Percentiles rank a stretch among this genome's conserved stretches.
Evolutionary conservation across 768 basidiomycete genomes (phyloP).

Genomic region (Trametes villosa): DNA sequence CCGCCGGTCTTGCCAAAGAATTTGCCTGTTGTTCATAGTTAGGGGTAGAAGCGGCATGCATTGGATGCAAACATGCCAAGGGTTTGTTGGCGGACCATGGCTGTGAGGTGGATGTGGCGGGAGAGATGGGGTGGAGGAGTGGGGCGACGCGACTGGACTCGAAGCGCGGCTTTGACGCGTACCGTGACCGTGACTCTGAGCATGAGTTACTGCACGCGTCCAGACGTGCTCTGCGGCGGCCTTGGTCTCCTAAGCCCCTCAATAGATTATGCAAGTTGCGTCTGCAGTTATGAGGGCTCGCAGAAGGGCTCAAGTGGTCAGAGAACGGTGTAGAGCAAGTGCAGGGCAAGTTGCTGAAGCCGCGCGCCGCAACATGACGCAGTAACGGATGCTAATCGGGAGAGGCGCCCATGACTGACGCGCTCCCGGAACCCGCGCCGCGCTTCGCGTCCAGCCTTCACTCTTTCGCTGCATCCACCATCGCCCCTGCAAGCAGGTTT

Average conservation of each 20-base stretch:
- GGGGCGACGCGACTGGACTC: slow-evolving; percentile 23
- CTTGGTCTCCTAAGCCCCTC: background rate
- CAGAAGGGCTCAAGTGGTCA: background rate
- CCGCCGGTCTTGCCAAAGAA: slow-evolving; percentile 78
- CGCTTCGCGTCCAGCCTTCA: too few relatives aligned
- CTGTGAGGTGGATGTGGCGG: slow-evolving; percentile 13
- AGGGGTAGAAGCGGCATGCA: background rate
- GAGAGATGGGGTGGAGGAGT: slow-evolving; percentile 14
- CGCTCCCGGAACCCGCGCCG: background rate
- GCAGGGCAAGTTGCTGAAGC: background rate
- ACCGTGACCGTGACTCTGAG: slow-evolving; percentile 30
- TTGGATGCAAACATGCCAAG: slow-evolving; percentile 49
- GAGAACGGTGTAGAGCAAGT: background rate
- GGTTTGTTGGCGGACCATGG: slow-evolving; percentile 77
- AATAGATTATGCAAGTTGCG: background rate
- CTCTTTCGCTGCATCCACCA: background rate
- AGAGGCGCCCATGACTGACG: slow-evolving; percentile 17
- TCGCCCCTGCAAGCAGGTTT: too few relatives aligned
- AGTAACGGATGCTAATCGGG: background rate
- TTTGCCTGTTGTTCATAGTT: slow-evolving; percentile 51
- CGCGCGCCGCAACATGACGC: slow-evolving; percentile 7
- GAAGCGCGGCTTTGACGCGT: slow-evolving; percentile 29
- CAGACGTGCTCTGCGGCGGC: background rate
- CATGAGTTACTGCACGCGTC: slow-evolving; percentile 30
- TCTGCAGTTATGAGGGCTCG: background rate